These are phyloP conservation scores for Dalbergia cultrata DNA, from an alignment of 306 rosid species.

Conservation along the genomic window DNA sequence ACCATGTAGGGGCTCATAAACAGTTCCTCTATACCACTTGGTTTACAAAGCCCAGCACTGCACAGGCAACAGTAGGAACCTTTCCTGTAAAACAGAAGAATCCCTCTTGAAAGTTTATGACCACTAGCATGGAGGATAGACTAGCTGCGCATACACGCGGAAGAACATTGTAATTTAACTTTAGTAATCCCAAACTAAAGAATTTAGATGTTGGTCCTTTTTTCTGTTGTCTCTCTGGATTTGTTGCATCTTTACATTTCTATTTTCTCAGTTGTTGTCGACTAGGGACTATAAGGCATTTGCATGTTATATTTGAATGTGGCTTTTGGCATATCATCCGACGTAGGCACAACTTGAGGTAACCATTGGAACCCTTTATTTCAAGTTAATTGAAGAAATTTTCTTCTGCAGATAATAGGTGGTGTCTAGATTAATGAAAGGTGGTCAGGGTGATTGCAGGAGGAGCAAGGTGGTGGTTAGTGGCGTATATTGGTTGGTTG, in stretches of 20 bases:
- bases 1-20: slow-evolving; percentile 80
- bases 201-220: neutral
- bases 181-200: neutral
- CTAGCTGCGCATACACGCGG: no score
- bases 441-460: no score
- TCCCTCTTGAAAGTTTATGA: slow-evolving; percentile 36
- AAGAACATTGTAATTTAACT: neutral
- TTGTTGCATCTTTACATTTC: neutral
- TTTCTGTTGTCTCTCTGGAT: neutral
- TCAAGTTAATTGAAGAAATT: neutral
- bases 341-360: neutral
- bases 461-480: no score
- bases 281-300: neutral
- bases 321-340: neutral
- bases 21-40: slow-evolving; percentile 89
- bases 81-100: slow-evolving; percentile 50
- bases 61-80: slow-evolving; percentile 44
- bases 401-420: neutral
- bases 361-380: neutral
- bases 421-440: neutral
- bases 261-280: neutral
- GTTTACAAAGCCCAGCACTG: slow-evolving; percentile 69
- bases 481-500: neutral
- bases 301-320: neutral
- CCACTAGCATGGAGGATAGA: slow-evolving; percentile 20